A percentile compares a stretch with the other conserved stretches of the same genome.
Conservation (phyloP, 345 rosid genomes). For the Citrus reticulata region DNA sequence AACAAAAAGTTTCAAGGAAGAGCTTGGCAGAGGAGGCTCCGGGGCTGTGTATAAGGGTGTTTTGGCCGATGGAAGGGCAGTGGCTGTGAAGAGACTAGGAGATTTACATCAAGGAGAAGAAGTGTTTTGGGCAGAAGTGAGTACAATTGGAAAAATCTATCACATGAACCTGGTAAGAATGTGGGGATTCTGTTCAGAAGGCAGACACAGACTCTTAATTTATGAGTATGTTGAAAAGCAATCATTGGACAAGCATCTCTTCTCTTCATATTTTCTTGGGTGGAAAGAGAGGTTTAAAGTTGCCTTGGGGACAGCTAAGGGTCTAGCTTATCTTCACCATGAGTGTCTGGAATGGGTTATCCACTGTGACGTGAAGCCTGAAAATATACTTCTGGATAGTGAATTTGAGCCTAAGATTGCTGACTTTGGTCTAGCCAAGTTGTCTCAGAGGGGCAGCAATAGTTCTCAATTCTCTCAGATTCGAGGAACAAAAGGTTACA, state of each 20-base stretch:
- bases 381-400: slow-evolving; percentile 47
- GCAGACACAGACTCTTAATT: slow-evolving; percentile 36
- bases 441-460: slow-evolving; percentile 22
- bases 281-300: slow-evolving; percentile 50
- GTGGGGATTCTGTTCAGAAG: slow-evolving; percentile 50
- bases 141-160: slow-evolving; percentile 45
- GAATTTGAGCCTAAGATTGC: slow-evolving; percentile 48
- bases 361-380: slow-evolving; percentile 67
- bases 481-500: slow-evolving; percentile 39
- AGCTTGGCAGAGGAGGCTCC: slow-evolving; percentile 48
- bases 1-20: slow-evolving; percentile 30
- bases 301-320: slow-evolving; percentile 57
- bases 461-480: slow-evolving; percentile 21
- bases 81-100: slow-evolving; percentile 51
- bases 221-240: slow-evolving; percentile 47
- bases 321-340: slow-evolving; percentile 58
- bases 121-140: slow-evolving; percentile 50
- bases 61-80: slow-evolving; percentile 31
- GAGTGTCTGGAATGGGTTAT: slow-evolving; percentile 56
- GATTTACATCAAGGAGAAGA: slow-evolving; percentile 42
- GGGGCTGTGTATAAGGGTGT: slow-evolving; percentile 49
- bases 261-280: slow-evolving; percentile 26
- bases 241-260: slow-evolving; percentile 49
- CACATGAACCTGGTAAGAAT: slow-evolving; percentile 57
- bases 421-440: slow-evolving; percentile 54